phyloP scores from a whole-genome alignment of 1,139 yeast genomes.

The Meyerozyma carpophila region DNA sequence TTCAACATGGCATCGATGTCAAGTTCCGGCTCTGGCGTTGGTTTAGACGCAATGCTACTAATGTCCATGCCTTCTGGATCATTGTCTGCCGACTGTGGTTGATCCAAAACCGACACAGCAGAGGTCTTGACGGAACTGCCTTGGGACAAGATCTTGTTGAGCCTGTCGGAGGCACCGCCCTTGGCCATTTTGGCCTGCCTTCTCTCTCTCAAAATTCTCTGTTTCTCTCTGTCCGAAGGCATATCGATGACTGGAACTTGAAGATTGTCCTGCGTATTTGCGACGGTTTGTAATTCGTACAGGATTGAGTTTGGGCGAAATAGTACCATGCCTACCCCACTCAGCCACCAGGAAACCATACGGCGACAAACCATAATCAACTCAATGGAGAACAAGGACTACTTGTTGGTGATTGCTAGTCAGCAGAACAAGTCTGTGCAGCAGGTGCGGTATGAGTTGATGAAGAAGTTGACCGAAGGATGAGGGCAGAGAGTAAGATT shows the following conservation, averaged over 20 bases:
- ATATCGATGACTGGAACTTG: constrained; percentile 12
- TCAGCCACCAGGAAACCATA: constrained; percentile 33
- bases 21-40: constrained; percentile 7
- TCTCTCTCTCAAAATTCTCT: constrained; percentile 57
- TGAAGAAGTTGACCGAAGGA: constrained; percentile 9
- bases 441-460: constrained; percentile 39
- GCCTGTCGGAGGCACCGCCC: constrained; percentile 52
- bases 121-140: constrained; percentile 35
- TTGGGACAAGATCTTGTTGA: constrained; percentile 41
- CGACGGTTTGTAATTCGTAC: background rate
- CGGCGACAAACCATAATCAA: constrained; percentile 36
- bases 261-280: background rate
- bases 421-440: constrained; percentile 41
- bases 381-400: constrained; percentile 40
- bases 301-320: background rate
- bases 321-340: constrained; percentile 3
- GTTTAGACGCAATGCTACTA: constrained; percentile 12
- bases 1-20: constrained; percentile 34
- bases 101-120: constrained; percentile 34
- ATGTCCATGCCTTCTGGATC: constrained; percentile 34
- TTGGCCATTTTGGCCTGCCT: constrained; percentile 63
- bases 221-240: constrained; percentile 55
- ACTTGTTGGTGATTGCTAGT: constrained; percentile 36
- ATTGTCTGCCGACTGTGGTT: constrained; percentile 14
- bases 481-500: background rate